Evolutionary conservation across 495 filamentous ascomycete species (phyloP), one percentile per base, ranked within the genome.

Genomic region (Viridothelium virens): DNA sequence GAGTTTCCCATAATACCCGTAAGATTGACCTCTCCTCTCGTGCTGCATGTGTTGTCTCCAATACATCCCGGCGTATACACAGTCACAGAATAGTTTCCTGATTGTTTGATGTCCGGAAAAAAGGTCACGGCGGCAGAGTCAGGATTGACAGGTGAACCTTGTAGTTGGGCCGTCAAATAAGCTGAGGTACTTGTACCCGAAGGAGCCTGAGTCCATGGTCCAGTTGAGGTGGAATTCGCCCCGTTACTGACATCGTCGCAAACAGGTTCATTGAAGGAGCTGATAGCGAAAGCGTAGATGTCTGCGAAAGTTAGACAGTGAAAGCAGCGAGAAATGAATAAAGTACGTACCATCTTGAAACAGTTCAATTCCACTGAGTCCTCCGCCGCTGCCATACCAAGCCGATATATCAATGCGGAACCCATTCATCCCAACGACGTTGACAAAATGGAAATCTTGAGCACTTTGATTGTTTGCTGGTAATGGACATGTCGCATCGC

Each of bases 381-480:
- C 94, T 63, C 88, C 95, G 64, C 94, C 94, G 65, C 75, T 76
- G 61, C 95, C 94, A 74, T 96, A 96, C 82, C 86, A 97, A 41
- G 79, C 87, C 31, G 86, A 86, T 63, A 99, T 86, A 71, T 96
- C 90, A 59, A 99, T 83, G 67, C 87, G 83, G 73, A 99, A 91
- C n/a, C 81, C 83, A 70, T 85, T 86, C 92, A 97, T 97, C 47
- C 90, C 92, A 67, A 97, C 84, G 5, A 73, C 74, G 73, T 97
- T 96, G 46, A 94, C 89, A 70, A 99, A 94, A 56, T 82, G 80
- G 75, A 97, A 99, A 67, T 99, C 94, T 74, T 96, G 91, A 65
- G 85, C 91, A 56, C 82, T 77, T 59, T 73, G 79, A 34, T 83
- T 72, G 73, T 86, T 82, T 68, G 83, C 79, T 62, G 90, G 89